Conservation (phyloP, 2,329 filamentous ascomycete genomes). For the Orbilia brochopaga region DNA sequence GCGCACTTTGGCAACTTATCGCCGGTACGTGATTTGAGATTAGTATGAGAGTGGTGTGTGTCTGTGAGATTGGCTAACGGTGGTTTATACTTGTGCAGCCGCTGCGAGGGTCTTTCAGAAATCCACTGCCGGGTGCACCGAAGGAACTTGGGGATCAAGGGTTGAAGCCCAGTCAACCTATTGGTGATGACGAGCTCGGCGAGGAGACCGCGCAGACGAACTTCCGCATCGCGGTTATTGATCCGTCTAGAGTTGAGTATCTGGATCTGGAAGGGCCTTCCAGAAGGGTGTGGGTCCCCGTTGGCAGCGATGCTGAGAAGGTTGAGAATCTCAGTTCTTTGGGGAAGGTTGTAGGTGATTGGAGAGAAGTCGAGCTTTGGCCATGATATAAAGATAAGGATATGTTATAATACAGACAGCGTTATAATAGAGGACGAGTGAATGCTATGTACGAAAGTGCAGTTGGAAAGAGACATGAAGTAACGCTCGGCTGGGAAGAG, state of each 20-base stretch:
- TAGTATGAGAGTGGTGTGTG: no score
- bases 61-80: no score
- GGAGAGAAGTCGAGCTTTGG: constrained; percentile 46
- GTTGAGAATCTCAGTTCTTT: constrained; percentile 25
- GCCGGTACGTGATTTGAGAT: constrained; percentile 62
- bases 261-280: constrained; percentile 44
- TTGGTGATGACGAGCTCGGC: constrained; percentile 61
- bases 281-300: constrained; percentile 33
- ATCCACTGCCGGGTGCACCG: constrained; percentile 71
- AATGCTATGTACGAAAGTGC: no score
- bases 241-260: constrained; percentile 72
- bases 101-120: constrained; percentile 78
- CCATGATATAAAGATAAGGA: constrained; percentile 19
- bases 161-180: constrained; percentile 16
- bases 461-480: no score
- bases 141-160: constrained; percentile 59
- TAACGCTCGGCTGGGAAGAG: no score
- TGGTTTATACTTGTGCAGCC: constrained; percentile 45
- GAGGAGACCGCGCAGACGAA: constrained; percentile 70
- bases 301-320: constrained; percentile 36
- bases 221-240: constrained; percentile 83
- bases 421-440: no score
- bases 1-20: constrained; percentile 88
- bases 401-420: background rate
- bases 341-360: constrained; percentile 22